Evolutionary conservation across 345 rosid species (phyloP).

Genomic region (Combretum micranthum): DNA sequence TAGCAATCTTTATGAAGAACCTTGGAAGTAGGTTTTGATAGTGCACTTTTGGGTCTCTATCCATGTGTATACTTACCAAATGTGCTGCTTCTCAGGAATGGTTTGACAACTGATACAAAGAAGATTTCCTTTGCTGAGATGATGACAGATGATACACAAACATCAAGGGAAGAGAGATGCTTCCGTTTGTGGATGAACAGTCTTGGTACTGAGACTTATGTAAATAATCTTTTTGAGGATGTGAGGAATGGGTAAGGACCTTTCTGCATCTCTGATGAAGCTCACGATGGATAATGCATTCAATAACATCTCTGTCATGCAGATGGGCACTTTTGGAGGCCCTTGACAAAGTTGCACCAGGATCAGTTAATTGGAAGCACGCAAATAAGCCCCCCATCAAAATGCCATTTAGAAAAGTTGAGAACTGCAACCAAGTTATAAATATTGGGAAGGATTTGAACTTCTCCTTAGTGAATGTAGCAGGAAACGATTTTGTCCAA

Average conservation of each 20-base stretch:
- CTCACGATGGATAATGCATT: background rate
- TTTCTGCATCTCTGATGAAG: slow-evolving; percentile 5
- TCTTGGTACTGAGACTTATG: slow-evolving; percentile 74
- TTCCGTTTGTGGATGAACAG: slow-evolving; percentile 98
- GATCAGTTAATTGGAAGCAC: slow-evolving; percentile 77
- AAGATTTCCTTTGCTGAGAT: slow-evolving; percentile 83
- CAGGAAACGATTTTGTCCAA: slow-evolving; percentile 90
- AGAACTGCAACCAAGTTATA: slow-evolving; percentile 81
- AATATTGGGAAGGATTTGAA: slow-evolving; percentile 64
- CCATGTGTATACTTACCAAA: background rate
- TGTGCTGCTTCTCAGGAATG: slow-evolving; percentile 60
- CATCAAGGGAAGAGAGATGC: slow-evolving; percentile 97
- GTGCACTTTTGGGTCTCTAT: slow-evolving; percentile 6
- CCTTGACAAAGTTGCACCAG: slow-evolving; percentile 64
- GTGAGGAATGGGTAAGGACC: slow-evolving; percentile 75
- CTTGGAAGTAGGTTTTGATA: background rate
- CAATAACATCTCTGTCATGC: slow-evolving; percentile 13
- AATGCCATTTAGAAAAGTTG: slow-evolving; percentile 89
- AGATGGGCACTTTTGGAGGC: slow-evolving; percentile 94
- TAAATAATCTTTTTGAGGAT: slow-evolving; percentile 88
- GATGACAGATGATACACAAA: slow-evolving; percentile 94
- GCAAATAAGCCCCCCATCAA: slow-evolving; percentile 83
- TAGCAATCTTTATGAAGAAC: no score
- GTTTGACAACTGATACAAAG: slow-evolving; percentile 52
- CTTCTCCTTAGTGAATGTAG: slow-evolving; percentile 94